A percentile compares a stretch with the other conserved stretches of the same genome.
phyloP scores from a whole-genome alignment of 768 basidiomycete genomes.

The Cystofilobasidium capitatum region DNA sequence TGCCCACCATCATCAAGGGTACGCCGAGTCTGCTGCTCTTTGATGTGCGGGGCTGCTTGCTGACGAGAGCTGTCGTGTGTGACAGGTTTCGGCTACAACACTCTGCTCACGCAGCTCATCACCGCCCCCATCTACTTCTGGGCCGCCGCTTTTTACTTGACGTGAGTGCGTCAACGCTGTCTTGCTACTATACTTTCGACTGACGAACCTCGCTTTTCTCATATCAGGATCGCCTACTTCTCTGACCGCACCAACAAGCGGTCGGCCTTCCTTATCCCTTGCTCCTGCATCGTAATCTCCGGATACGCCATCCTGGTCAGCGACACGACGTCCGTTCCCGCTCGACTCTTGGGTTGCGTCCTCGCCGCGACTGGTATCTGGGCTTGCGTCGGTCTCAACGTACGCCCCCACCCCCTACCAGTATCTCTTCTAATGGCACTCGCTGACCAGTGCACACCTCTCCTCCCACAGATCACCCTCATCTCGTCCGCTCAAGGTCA shows the following conservation, averaged over 20 bases:
- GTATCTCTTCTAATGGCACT: not conserved
- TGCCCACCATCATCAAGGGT: constrained; percentile 29
- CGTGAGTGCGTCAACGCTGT: not conserved
- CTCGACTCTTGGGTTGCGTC: constrained; percentile 10
- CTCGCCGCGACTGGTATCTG: constrained; percentile 24
- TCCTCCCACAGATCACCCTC: not conserved
- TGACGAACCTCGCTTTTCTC: not conserved
- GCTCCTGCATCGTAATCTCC: constrained; percentile 4
- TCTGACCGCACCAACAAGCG: constrained; percentile 12
- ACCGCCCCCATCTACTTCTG: constrained; percentile 31
- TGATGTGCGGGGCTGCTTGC: too few relatives aligned
- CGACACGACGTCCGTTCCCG: not conserved
- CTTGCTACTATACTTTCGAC: not conserved
- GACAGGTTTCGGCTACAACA: constrained; percentile 30
- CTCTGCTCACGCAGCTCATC: constrained; percentile 31
- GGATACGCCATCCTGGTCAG: constrained; percentile 22
- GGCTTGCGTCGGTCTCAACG: constrained; percentile 22
- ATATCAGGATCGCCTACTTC: constrained; percentile 12
- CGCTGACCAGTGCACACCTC: not conserved
- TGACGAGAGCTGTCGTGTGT: too few relatives aligned
- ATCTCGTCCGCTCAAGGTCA: not conserved
- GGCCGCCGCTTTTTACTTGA: not conserved
- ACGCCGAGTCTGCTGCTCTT: not conserved
- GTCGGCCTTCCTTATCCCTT: constrained; percentile 22
- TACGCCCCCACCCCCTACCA: too few relatives aligned